phyloP scores from a whole-genome alignment of 2,329 filamentous ascomycete species.

The Teratosphaeria pseudoeucalypti region DNA sequence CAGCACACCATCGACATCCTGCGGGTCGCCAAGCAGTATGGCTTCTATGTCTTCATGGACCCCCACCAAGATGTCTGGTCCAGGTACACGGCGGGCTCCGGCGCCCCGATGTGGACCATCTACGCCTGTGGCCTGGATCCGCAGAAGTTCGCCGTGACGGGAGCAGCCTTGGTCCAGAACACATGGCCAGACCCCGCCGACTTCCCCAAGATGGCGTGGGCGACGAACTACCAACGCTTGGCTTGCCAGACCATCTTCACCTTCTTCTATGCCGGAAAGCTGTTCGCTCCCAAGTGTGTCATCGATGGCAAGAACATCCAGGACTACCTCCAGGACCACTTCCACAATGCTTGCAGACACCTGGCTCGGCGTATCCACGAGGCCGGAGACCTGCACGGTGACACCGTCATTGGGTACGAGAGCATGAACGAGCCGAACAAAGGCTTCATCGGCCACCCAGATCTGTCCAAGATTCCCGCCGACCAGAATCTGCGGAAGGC shows the following conservation, averaged over 20 bases:
- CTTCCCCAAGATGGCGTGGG: constrained; percentile 99
- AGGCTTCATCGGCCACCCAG: constrained; percentile 72
- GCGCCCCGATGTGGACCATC: constrained; percentile 93
- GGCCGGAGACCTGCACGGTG: constrained; percentile 76
- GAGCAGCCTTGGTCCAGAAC: constrained; percentile 91
- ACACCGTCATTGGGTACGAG: constrained; percentile 90
- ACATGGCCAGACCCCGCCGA: constrained; percentile 73
- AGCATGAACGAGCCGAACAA: constrained; percentile 91
- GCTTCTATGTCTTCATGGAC: constrained; percentile 97
- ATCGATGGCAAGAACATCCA: constrained; percentile 94
- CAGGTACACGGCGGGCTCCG: constrained; percentile 83
- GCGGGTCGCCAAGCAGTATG: constrained; percentile 75
- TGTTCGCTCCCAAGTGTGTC: constrained; percentile 92
- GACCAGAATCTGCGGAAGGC: constrained; percentile 90
- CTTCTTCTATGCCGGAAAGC: constrained; percentile 78
- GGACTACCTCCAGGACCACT: constrained; percentile 85
- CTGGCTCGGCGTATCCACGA: constrained; percentile 78
- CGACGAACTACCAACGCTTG: constrained; percentile 86
- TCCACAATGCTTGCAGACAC: constrained; percentile 67
- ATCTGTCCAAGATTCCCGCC: constrained; percentile 69
- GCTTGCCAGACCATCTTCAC: constrained; percentile 88
- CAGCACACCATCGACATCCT: constrained; percentile 79
- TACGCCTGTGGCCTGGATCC: constrained; percentile 91
- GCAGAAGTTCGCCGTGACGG: constrained; percentile 69
- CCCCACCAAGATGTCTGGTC: constrained; percentile 99